phyloP scores from a whole-genome alignment of 2,329 filamentous ascomycete species.

The Talaromyces sp. region DNA sequence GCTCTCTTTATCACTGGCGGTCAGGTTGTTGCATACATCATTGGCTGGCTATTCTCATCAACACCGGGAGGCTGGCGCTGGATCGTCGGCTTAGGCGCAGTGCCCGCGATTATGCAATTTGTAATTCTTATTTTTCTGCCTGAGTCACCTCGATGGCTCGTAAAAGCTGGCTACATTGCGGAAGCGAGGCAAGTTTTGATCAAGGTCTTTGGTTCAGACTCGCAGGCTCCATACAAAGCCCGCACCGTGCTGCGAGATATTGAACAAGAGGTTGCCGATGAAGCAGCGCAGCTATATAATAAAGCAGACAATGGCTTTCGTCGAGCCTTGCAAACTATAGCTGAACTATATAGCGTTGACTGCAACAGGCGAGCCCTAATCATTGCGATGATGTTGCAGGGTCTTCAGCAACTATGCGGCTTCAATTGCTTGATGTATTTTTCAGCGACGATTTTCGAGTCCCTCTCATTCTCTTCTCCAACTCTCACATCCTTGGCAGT shows the following conservation, averaged over 20 bases:
- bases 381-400: slow-evolving; percentile 84
- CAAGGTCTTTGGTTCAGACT: slow-evolving; percentile 57
- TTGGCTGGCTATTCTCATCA: slow-evolving; percentile 71
- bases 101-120: slow-evolving; percentile 71
- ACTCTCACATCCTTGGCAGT: slow-evolving; percentile 77
- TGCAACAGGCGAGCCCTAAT: slow-evolving; percentile 64
- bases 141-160: slow-evolving; percentile 84
- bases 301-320: slow-evolving; percentile 27
- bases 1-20: slow-evolving; percentile 81
- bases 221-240: slow-evolving; percentile 48
- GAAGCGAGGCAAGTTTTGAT: slow-evolving; percentile 64
- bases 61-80: slow-evolving; percentile 72
- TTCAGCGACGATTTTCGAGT: slow-evolving; percentile 73
- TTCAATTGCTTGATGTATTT: slow-evolving; percentile 95
- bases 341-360: slow-evolving; percentile 40
- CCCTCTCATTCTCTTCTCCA: slow-evolving; percentile 73
- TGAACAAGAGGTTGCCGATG: slow-evolving; percentile 69
- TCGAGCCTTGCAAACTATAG: slow-evolving; percentile 26
- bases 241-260: slow-evolving; percentile 65
- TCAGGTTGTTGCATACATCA: slow-evolving; percentile 81
- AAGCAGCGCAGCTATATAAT: slow-evolving; percentile 49
- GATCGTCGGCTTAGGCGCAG: slow-evolving; percentile 82
- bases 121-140: slow-evolving; percentile 69
- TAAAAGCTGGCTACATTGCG: slow-evolving; percentile 61
- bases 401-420: slow-evolving; percentile 81